These are phyloP conservation scores for Xylariaceae sp. DNA, from an alignment of 2,329 filamentous ascomycete species.

Conservation along the genomic window DNA sequence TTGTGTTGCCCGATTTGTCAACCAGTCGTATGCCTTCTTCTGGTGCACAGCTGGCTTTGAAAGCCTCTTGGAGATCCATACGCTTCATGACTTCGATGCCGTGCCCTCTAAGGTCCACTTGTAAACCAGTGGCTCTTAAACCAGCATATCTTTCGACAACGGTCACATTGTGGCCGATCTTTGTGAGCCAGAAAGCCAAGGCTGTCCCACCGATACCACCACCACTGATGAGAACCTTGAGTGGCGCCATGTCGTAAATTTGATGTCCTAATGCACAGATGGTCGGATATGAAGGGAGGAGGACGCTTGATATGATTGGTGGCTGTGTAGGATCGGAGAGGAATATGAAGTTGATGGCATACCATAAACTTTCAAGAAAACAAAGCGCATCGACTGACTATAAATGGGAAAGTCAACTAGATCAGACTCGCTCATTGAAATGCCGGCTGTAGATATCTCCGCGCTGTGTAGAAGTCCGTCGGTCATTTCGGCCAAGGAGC, in stretches of 20 bases:
- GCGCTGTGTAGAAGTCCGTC: no score
- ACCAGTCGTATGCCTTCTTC: constrained; percentile 48
- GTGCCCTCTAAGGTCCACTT: constrained; percentile 52
- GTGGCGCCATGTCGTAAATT: constrained; percentile 15
- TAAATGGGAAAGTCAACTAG: no score
- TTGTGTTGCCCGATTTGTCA: constrained; percentile 36
- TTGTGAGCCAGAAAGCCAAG: constrained; percentile 49
- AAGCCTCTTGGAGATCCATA: constrained; percentile 48
- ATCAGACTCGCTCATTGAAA: no score
- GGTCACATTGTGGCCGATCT: constrained; percentile 38
- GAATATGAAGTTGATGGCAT: no score
- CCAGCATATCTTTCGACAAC: constrained; percentile 40
- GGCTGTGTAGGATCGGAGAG: not conserved
- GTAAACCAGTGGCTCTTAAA: constrained; percentile 47
- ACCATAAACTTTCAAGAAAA: no score
- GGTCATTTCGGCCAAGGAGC: no score
- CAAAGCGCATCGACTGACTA: no score
- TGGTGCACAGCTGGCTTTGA: constrained; percentile 41
- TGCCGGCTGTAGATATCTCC: no score
- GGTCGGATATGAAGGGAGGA: not conserved
- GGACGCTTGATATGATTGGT: not conserved
- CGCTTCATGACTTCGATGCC: constrained; percentile 49
- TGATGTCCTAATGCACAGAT: constrained; percentile 1
- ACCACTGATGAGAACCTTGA: constrained; percentile 38
- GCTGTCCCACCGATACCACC: constrained; percentile 38